Evolutionary conservation across 208 protist species (phyloP).

Genomic region (Acanthamoeba triangularis): DNA sequence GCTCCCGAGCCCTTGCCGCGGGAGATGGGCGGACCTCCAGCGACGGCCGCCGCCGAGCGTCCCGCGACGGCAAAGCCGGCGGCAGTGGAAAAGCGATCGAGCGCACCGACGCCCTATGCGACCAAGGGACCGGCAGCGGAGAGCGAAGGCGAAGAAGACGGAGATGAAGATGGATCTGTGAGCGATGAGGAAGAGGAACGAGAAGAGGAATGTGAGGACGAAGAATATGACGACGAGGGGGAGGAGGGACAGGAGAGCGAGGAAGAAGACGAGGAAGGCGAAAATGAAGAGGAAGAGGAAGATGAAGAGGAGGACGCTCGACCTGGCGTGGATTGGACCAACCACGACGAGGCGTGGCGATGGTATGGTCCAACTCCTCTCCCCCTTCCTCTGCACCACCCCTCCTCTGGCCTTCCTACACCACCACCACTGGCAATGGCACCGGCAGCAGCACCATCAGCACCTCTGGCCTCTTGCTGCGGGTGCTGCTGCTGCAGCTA

Average conservation of each 20-base stretch:
- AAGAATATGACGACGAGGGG: background rate
- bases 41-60: background rate
- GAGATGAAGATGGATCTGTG: no score
- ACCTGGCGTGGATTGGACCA: background rate
- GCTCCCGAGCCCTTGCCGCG: background rate
- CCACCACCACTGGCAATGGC: no score
- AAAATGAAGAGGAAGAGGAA: background rate
- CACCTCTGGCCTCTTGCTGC: no score
- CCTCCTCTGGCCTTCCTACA: no score
- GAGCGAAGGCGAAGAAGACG: background rate
- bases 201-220: background rate
- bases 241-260: background rate
- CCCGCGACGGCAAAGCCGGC: background rate
- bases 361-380: no score
- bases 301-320: background rate
- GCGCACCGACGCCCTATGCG: background rate
- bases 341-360: background rate
- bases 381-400: no score
- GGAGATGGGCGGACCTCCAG: background rate
- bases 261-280: background rate
- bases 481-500: no score
- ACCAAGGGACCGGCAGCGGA: background rate
- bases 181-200: background rate
- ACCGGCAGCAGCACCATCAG: no score
- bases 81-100: background rate